phyloP scores from a whole-genome alignment of 441 rosid genomes.

The Gossypium lobatum region DNA sequence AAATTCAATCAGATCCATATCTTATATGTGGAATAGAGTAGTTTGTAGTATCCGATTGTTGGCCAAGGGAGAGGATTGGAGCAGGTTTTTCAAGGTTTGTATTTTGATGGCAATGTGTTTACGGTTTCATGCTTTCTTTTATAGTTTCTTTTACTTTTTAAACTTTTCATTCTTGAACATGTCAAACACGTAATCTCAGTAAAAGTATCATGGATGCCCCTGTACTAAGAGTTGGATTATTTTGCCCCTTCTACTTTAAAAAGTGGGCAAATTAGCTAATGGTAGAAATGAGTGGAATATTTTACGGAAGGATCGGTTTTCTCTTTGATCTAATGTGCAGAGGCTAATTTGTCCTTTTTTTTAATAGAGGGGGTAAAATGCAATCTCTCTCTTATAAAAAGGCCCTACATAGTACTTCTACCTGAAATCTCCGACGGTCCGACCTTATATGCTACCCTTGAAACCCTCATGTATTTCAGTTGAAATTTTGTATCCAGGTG shows the following conservation, averaged over 20 bases:
- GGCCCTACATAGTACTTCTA: not conserved
- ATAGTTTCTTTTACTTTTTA: not conserved
- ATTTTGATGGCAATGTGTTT: constrained; percentile 6
- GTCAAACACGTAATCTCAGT: not conserved
- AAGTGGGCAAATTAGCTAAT: not conserved
- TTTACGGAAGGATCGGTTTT: not conserved
- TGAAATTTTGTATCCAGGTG: not conserved
- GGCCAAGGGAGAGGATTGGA: constrained; percentile 66
- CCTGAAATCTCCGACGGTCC: not conserved
- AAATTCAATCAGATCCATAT: constrained; percentile 41
- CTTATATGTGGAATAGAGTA: constrained; percentile 54
- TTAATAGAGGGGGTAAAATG: not conserved
- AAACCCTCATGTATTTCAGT: not conserved
- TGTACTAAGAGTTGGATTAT: not conserved
- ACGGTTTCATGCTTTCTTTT: constrained; percentile 8
- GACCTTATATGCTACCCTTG: not conserved
- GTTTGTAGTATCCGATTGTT: constrained; percentile 31
- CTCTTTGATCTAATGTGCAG: not conserved
- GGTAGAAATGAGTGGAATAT: not conserved
- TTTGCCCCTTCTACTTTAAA: not conserved
- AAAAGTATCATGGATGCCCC: not conserved
- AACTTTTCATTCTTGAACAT: not conserved
- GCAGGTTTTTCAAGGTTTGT: constrained; percentile 57
- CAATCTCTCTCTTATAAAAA: not conserved
- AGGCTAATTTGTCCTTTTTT: not conserved